Base-by-base conservation (phyloP, 2,329 filamentous ascomycete species). In the Aspergillus sp. region DNA sequence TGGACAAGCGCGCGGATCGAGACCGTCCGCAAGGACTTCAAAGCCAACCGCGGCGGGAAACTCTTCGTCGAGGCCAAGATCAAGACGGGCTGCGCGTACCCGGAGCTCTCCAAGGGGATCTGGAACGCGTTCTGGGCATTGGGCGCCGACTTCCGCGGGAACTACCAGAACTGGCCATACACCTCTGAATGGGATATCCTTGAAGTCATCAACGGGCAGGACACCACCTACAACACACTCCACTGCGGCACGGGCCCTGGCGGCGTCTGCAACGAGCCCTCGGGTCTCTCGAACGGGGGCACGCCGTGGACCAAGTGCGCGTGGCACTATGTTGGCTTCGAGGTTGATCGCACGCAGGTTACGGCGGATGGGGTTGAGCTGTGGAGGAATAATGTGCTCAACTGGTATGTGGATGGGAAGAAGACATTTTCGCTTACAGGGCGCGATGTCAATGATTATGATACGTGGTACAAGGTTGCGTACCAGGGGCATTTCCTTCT, bases 281-380 rank as follows among this genome's bases (percentile, higher is more conserved):
- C 13, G 9, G 60, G 60, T 1, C 46, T 58, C 8, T n/a, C n/a
- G 7, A 57, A 46, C 31, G 58, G 60, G 8, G 50, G 54, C 3
- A 17, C 25, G 15, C 4, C 31, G 7, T 62, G 60, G 60, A 62
- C 50, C 2, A 31, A 41, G 15, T 52, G 60, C 19, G 15, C 54
- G 11, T 62, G 60, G 60, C 60, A 62, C 30, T 53, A 57, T 30
- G 17, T 62, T 31, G 60, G 60, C n/a, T 62, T 62, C 34, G 60
- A 62, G 50, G 55, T 62, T 6, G 60, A 62, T 22, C 54, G 60
- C 2, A 59, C 50, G 25, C 28, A 25, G 43, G n/a, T 54, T 0
- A 30, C 13, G 1, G 45, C 9, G 7, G 50, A 6, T 8, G 50
- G 34, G 3, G n/a, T 34, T 17, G 54, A 54, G 45, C 15, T 52